Evolutionary conservation across 2,329 filamentous ascomycete genomes (phyloP), one percentile per base, ranked within the genome.

Genomic region (Exophiala sp.): DNA sequence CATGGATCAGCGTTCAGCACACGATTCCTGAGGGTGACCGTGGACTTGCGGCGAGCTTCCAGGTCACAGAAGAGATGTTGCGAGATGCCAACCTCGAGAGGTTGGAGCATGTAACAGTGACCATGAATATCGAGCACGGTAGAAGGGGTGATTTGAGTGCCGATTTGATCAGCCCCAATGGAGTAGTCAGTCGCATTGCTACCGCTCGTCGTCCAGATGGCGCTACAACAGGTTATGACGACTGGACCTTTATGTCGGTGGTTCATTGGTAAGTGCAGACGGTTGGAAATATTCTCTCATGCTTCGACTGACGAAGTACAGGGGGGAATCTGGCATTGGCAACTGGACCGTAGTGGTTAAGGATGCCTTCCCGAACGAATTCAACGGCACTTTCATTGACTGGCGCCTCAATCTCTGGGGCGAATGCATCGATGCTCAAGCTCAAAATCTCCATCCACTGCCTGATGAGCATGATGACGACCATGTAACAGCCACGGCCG

Each of bases 221-320:
- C 1, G 78, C 77, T 29, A 65, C 70, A 0, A 68, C 70, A 18
- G 93, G 93, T 7, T 98, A 97, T 66, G 73, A 83, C 30, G 88
- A 97, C 70, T 98, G 93, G 93, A 97, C 91, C 0, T 98, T 98
- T 63, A 98, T 98, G 93, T 94, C 85, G 55, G 93, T 98, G 30
- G 90, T 84, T 57, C 93, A 98, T 66, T 98, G 90, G 86, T 89
- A 76, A 69, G 83, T 69, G 21, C 21, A 22, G 4, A 3, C 35
- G n/a, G 29, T 40, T 27, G 9, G 11, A 29, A 10, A 9, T n/a
- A 32, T 30, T 27, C 21, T 13, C 16, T 19, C 19, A 11, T 14
- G 7, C 5, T 14, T 2, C 6, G 21, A 65, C 67, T 74, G 64
- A 74, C 60, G 45, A 47, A 38, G 27, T 1, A 29, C 46, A 89